Evolutionary conservation across 2,329 filamentous ascomycete genomes (phyloP).

Genomic region (Ophiocordyceps sinensis): DNA sequence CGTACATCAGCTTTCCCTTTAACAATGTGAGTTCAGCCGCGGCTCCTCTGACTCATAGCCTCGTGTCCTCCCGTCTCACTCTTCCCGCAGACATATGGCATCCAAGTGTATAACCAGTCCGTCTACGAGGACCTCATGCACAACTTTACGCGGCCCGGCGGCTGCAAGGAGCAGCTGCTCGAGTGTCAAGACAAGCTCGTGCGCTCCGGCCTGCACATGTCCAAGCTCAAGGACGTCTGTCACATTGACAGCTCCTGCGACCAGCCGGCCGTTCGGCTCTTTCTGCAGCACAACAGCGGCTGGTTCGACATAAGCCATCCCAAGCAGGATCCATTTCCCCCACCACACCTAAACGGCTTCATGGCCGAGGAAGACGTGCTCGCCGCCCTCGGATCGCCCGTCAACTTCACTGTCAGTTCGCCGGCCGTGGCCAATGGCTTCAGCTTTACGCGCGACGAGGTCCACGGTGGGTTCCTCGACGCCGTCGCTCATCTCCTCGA

Average conservation of each 20-base stretch:
- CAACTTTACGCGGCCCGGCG: slow-evolving; percentile 16
- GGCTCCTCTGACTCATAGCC: too few relatives aligned
- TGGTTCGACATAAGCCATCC: slow-evolving; percentile 45
- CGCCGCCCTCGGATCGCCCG: slow-evolving; percentile 42
- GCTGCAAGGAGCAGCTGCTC: slow-evolving; percentile 39
- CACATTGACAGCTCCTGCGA: background rate
- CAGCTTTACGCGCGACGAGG: slow-evolving; percentile 43
- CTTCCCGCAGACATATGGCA: slow-evolving; percentile 32
- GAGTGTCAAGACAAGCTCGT: slow-evolving; percentile 34
- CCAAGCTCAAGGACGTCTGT: background rate
- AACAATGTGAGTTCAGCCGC: slow-evolving; percentile 28
- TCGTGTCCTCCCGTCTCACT: too few relatives aligned
- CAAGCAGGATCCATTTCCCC: slow-evolving; percentile 31
- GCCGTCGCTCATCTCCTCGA: slow-evolving; percentile 45
- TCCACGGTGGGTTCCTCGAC: slow-evolving; percentile 27
- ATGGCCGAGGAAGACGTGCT: slow-evolving; percentile 43
- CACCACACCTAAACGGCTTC: slow-evolving; percentile 33
- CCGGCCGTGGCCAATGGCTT: slow-evolving; percentile 35
- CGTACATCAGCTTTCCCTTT: slow-evolving; percentile 39
- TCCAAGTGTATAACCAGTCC: slow-evolving; percentile 23
- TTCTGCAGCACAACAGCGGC: slow-evolving; percentile 8
- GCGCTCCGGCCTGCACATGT: background rate
- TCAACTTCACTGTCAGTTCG: slow-evolving; percentile 38
- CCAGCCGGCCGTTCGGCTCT: background rate
- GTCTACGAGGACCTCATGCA: slow-evolving; percentile 29